Conservation (phyloP, 768 basidiomycete genomes). For the Boletus coccyginus region DNA sequence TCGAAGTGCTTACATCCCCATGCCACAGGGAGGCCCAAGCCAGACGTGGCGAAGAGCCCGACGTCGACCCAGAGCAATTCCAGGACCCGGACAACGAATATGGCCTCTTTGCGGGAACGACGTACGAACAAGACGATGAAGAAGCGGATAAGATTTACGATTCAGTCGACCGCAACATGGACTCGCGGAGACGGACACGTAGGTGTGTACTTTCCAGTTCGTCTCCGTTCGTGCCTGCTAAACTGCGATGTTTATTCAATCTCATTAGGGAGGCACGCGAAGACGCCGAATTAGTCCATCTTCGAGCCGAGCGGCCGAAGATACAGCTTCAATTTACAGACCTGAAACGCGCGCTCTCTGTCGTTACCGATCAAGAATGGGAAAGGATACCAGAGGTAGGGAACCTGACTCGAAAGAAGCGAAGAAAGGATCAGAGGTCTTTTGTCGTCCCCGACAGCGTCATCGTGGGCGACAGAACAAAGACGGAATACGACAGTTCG, state of each 20-base stretch:
- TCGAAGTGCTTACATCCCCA: not conserved
- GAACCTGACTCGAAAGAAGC: conserved; percentile 90
- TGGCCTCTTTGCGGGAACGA: conserved; percentile 92
- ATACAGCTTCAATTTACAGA: conserved; percentile 96
- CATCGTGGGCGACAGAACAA: conserved; percentile 77
- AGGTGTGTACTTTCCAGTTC: conserved; percentile 55
- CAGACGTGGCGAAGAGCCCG: conserved; percentile 81
- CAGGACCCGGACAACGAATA: conserved; percentile 98
- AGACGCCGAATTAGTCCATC: conserved; percentile 66
- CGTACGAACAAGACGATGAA: conserved; percentile 96
- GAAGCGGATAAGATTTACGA: conserved; percentile 96
- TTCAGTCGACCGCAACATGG: conserved; percentile 87
- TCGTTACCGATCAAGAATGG: conserved; percentile 92
- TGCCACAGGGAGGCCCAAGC: conserved; percentile 77
- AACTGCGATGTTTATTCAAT: not conserved
- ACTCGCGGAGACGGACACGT: conserved; percentile 72
- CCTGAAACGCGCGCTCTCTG: conserved; percentile 83
- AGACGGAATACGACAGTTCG: conserved; percentile 74
- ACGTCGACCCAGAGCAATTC: conserved; percentile 86
- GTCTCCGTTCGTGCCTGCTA: not conserved
- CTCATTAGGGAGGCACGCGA: conserved; percentile 68
- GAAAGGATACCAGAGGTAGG: conserved; percentile 93
- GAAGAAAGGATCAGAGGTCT: conserved; percentile 77
- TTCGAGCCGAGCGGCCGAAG: conserved; percentile 87
- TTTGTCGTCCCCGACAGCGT: conserved; percentile 95